Evolutionary conservation across 805 yeast species (phyloP).

Genomic region (Jamesozyma lodderae): DNA sequence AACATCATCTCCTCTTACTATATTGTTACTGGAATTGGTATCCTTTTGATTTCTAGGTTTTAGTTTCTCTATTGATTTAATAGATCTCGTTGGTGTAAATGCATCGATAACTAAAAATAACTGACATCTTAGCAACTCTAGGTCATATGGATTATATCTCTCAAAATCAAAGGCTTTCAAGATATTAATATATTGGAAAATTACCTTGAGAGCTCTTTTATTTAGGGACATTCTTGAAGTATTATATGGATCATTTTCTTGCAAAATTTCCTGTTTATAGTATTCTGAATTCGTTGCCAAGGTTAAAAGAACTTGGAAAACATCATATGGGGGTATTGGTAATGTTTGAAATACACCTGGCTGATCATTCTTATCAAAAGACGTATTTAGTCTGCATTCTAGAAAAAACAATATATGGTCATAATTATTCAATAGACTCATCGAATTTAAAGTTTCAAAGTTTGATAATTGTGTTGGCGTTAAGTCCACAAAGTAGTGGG

Average conservation of each 20-base stretch:
- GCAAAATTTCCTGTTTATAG: conserved; percentile 19
- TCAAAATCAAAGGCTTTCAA: conserved; percentile 13
- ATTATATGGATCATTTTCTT: conserved; percentile 23
- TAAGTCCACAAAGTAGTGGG: conserved; percentile 24
- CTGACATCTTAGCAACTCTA: conserved; percentile 26
- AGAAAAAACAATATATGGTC: conserved; percentile 31
- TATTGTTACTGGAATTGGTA: background rate
- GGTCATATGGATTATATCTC: conserved; percentile 10
- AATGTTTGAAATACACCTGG: background rate
- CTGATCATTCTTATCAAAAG: background rate
- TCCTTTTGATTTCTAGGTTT: background rate
- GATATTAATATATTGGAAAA: conserved; percentile 16
- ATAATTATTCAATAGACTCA: conserved; percentile 28
- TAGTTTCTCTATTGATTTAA: background rate
- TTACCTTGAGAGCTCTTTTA: conserved; percentile 29
- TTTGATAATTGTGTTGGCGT: conserved; percentile 12
- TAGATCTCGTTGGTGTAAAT: conserved; percentile 5
- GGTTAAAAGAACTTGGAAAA: conserved; percentile 31
- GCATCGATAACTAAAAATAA: conserved; percentile 19
- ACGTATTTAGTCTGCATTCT: conserved; percentile 21
- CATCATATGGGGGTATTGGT: conserved; percentile 29
- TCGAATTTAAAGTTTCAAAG: conserved; percentile 25
- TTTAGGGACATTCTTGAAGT: conserved; percentile 24
- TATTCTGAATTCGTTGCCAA: conserved; percentile 30
- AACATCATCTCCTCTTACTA: background rate